Percentiles rank a stretch among this genome's conserved stretches.
Conservation (phyloP, 2,329 filamentous ascomycete genomes). For the Fusarium sp. region DNA sequence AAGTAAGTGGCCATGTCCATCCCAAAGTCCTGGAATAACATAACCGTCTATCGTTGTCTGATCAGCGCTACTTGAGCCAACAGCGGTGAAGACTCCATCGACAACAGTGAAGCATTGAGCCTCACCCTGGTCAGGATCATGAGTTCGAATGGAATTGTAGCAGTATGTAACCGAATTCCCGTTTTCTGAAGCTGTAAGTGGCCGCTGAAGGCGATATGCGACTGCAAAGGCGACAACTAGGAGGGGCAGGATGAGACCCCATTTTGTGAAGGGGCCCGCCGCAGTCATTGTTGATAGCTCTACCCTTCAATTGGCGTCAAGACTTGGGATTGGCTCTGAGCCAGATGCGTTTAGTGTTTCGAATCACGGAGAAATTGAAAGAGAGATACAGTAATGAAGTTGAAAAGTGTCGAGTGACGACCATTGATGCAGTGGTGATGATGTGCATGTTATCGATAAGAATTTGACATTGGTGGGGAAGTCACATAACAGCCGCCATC, state of each 20-base stretch:
- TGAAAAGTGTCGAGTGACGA: conserved; percentile 8
- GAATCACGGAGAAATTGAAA: background rate
- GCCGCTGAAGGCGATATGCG: conserved; percentile 46
- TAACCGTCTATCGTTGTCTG: conserved; percentile 55
- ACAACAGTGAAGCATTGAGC: conserved; percentile 67
- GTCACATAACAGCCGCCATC: background rate
- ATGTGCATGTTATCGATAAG: conserved; percentile 38
- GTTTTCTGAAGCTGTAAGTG: conserved; percentile 23
- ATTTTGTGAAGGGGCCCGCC: conserved; percentile 37
- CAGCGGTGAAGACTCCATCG: conserved; percentile 61
- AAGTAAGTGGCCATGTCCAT: conserved; percentile 75
- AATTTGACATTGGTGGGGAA: conserved; percentile 15
- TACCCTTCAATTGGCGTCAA: background rate
- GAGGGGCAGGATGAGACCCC: conserved; percentile 48
- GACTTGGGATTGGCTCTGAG: background rate
- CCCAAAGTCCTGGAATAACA: conserved; percentile 75
- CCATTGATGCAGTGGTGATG: conserved; percentile 1
- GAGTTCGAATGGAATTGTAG: conserved; percentile 54
- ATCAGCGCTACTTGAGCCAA: conserved; percentile 53
- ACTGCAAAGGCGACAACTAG: conserved; percentile 50
- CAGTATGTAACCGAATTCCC: conserved; percentile 48
- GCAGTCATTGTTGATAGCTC: conserved; percentile 17
- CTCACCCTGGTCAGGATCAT: conserved; percentile 49
- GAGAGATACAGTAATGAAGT: background rate
- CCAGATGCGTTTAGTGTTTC: too few species aligned